Evolutionary conservation across 2,329 filamentous ascomycete species (phyloP), one percentile per base, ranked within the genome.

Genomic region (Neofusicoccum ribis): DNA sequence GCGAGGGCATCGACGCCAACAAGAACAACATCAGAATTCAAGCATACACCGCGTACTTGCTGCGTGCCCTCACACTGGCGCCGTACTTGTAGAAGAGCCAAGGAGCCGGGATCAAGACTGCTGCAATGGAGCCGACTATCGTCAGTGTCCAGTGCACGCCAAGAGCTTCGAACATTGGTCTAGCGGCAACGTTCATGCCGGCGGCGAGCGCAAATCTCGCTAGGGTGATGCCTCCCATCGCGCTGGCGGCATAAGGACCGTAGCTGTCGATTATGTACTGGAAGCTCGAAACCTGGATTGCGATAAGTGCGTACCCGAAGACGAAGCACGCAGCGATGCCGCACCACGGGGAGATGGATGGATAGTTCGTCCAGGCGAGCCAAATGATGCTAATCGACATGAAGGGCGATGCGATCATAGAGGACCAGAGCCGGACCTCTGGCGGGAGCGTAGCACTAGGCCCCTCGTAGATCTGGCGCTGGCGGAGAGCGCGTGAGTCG

Each of bases 381-480:
- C 82, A 84, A 68, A 84, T 84, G 1, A 85, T 76, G 0, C 77
- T 78, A 11, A 84, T 71, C 0, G 83, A 81, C 3, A 84, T 74
- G 3, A 78, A 69, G 0, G 73, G 70, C 4, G 79, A 78, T 1
- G 80, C 81, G 11, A 81, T 70, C 67, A 83, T 79, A 31, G 79
- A 80, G 34, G 79, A 79, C 73, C 76, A 80, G 0, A 83, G 72
- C 0, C 80, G 73, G 43, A 75, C 76, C 59, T 65, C 63, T 6
- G 63, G 63, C 49, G 11, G 65, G 11, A 64, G 44, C 31, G 41
- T 49, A 43, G 62, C 62, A 9, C 23, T 20, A 15, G 62, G 62
- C 6, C 66, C 41, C 61, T 70, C 46, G 37, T 63, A 23, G 66
- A 69, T 70, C 67, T 73, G 69, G 9, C 65, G 65, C 51, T 68